These are phyloP conservation scores for Seiridium cupressi DNA, from an alignment of 2,329 filamentous ascomycete genomes.

Conservation along the genomic window DNA sequence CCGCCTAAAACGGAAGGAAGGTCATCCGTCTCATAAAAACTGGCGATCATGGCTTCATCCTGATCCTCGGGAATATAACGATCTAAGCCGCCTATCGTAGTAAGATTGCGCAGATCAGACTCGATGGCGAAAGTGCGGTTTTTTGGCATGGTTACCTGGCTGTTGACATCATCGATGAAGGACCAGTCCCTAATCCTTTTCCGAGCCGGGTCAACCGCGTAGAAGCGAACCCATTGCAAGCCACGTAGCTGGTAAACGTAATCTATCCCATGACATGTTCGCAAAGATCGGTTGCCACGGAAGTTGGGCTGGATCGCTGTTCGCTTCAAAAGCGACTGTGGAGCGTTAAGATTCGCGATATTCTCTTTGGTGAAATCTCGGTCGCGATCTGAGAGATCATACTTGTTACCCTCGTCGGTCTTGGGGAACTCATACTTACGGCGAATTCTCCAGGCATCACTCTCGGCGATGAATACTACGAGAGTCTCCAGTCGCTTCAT, in stretches of 20 bases:
- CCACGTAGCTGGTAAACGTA: conserved; percentile 43
- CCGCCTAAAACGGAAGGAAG: neutral
- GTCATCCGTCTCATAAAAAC: conserved; percentile 8
- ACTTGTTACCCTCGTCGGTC: neutral
- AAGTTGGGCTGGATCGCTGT: conserved; percentile 39
- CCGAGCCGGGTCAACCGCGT: conserved; percentile 30
- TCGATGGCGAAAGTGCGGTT: neutral
- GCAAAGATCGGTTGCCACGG: conserved; percentile 32
- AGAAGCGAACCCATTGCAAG: conserved; percentile 36
- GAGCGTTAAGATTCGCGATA: conserved; percentile 10
- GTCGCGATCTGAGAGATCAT: conserved; percentile 9
- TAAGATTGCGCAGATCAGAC: conserved; percentile 23
- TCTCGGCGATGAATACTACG: conserved; percentile 33
- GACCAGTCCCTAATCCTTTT: conserved; percentile 28
- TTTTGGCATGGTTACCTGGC: conserved; percentile 21
- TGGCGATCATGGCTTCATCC: conserved; percentile 15
- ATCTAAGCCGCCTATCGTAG: conserved; percentile 11
- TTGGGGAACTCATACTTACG: neutral
- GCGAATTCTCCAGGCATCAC: neutral
- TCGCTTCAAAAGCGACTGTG: conserved; percentile 13
- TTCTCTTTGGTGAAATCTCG: conserved; percentile 15
- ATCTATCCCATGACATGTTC: conserved; percentile 43
- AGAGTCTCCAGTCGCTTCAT: conserved; percentile 38
- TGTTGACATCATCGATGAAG: conserved; percentile 30
- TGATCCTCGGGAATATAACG: conserved; percentile 14